These are phyloP conservation scores for Fusarium solani-melongenae DNA, from an alignment of 2,329 filamentous ascomycete species.

Conservation along the genomic window DNA sequence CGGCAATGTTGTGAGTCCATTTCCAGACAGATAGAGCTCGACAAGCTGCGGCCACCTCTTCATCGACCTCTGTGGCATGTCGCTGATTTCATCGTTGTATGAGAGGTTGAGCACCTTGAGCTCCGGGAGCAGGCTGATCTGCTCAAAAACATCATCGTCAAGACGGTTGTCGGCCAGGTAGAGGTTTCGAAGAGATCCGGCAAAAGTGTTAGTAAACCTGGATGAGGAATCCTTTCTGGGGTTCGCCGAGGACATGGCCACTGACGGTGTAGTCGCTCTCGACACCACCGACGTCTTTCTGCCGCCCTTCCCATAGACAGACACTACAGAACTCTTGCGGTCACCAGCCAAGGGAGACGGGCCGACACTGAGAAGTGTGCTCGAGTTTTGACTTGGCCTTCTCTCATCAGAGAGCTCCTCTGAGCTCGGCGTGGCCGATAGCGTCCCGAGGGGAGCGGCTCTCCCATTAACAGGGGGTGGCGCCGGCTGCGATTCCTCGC, in stretches of 20 bases:
- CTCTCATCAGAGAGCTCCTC: slow-evolving; percentile 80
- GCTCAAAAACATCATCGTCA: slow-evolving; percentile 94
- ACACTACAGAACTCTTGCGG: slow-evolving; percentile 87
- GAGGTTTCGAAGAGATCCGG: slow-evolving; percentile 83
- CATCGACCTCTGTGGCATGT: slow-evolving; percentile 89
- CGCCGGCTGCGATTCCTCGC: slow-evolving; percentile 55
- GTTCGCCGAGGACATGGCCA: slow-evolving; percentile 62
- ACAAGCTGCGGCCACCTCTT: slow-evolving; percentile 90
- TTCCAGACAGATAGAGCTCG: slow-evolving; percentile 94
- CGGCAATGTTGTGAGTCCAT: slow-evolving; percentile 90
- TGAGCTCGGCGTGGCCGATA: slow-evolving; percentile 74
- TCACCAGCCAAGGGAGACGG: slow-evolving; percentile 75
- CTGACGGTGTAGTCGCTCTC: slow-evolving; percentile 62
- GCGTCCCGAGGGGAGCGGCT: slow-evolving; percentile 52
- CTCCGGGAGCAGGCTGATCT: slow-evolving; percentile 84
- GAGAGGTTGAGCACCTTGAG: slow-evolving; percentile 91
- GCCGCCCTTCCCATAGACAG: slow-evolving; percentile 80
- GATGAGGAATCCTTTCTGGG: slow-evolving; percentile 90
- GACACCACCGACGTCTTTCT: slow-evolving; percentile 88
- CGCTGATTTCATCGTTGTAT: slow-evolving; percentile 88
- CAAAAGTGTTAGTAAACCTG: slow-evolving; percentile 86
- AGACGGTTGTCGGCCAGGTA: slow-evolving; percentile 94
- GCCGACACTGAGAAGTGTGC: slow-evolving; percentile 78
- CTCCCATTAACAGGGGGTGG: slow-evolving; percentile 53
- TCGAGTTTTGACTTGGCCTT: slow-evolving; percentile 86